phyloP scores from a whole-genome alignment of 352 stramenopile genomes.

The Sclerospora graminicola region DNA sequence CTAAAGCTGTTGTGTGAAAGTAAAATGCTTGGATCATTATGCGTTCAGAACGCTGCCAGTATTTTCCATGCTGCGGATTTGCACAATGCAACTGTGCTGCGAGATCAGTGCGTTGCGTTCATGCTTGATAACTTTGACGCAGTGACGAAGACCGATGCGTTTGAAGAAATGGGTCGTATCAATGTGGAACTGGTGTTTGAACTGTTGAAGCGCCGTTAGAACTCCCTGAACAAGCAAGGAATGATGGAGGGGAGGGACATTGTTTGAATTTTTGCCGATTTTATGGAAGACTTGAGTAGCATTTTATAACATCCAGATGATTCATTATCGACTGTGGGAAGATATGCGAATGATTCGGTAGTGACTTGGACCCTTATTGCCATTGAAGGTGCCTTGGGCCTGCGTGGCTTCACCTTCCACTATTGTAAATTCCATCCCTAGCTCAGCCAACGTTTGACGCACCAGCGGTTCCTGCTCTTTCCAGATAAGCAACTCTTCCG shows the following conservation, averaged over 20 bases:
- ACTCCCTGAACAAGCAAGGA: not conserved
- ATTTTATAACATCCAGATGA: not conserved
- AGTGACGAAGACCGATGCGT: slow-evolving; percentile 93
- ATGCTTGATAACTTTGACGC: slow-evolving; percentile 97
- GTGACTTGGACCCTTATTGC: slow-evolving; percentile 6
- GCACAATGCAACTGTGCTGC: slow-evolving; percentile 89
- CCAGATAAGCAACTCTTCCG: slow-evolving; percentile 43
- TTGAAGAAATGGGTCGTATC: slow-evolving; percentile 96
- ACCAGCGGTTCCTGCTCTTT: slow-evolving; percentile 31
- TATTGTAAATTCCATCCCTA: slow-evolving; percentile 21
- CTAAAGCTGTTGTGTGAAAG: slow-evolving; percentile 93
- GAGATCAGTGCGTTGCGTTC: slow-evolving; percentile 93
- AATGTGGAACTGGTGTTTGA: slow-evolving; percentile 99
- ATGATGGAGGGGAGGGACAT: slow-evolving; percentile 8
- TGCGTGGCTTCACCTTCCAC: slow-evolving; percentile 4
- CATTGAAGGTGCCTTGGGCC: not conserved
- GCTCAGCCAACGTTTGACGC: slow-evolving; percentile 20
- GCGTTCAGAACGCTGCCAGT: slow-evolving; percentile 91
- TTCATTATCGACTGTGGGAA: slow-evolving; percentile 4
- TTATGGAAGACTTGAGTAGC: slow-evolving; percentile 1
- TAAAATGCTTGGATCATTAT: slow-evolving; percentile 92
- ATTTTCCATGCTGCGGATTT: slow-evolving; percentile 96
- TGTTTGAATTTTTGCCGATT: slow-evolving; percentile 9
- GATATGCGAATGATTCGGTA: slow-evolving; percentile 25
- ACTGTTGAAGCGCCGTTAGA: slow-evolving; percentile 82